Percentiles rank a stretch among this genome's conserved stretches.
These are phyloP conservation scores for Aspergillus conjunctus DNA, from an alignment of 495 filamentous ascomycete species.

Conservation along the genomic window DNA sequence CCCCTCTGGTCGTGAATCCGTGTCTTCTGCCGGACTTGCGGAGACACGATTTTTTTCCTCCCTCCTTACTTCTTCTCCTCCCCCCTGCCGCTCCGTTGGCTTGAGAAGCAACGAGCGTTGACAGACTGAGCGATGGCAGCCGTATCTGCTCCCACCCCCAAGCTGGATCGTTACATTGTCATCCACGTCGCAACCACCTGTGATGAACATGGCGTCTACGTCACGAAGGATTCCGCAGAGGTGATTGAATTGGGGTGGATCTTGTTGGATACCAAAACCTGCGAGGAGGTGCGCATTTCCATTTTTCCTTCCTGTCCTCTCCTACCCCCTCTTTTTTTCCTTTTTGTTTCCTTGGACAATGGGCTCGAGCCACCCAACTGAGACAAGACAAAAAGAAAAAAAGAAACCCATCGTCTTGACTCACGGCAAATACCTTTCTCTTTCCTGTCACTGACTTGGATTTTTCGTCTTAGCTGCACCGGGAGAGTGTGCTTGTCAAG, in stretches of 20 bases:
- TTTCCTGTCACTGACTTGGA: constrained; percentile 19
- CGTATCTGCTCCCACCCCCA: constrained; percentile 56
- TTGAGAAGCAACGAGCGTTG: constrained; percentile 18
- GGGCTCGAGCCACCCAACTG: constrained; percentile 18
- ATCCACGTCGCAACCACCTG: constrained; percentile 98
- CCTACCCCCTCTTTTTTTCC: constrained; percentile 22
- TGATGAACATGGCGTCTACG: constrained; percentile 98
- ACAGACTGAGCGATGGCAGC: constrained; percentile 44
- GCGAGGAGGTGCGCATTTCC: constrained; percentile 75
- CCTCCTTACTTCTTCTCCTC: constrained; percentile 25
- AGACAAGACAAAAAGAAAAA: constrained; percentile 14
- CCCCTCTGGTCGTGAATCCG: constrained; percentile 32
- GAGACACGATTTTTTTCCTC: constrained; percentile 31
- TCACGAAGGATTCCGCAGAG: constrained; percentile 98
- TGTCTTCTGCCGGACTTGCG: constrained; percentile 42
- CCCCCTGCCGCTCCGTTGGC: constrained; percentile 36
- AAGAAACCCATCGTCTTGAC: neutral
- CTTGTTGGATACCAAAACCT: constrained; percentile 83
- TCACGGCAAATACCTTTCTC: constrained; percentile 18
- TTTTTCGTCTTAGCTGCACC: constrained; percentile 67
- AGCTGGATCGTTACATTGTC: constrained; percentile 93
- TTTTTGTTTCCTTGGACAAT: constrained; percentile 12
- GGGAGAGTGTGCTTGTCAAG: constrained; percentile 95
- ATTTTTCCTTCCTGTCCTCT: constrained; percentile 17
- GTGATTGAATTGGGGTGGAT: constrained; percentile 99